Conservation (phyloP, 768 basidiomycete species). For the Pholiota microspora region DNA sequence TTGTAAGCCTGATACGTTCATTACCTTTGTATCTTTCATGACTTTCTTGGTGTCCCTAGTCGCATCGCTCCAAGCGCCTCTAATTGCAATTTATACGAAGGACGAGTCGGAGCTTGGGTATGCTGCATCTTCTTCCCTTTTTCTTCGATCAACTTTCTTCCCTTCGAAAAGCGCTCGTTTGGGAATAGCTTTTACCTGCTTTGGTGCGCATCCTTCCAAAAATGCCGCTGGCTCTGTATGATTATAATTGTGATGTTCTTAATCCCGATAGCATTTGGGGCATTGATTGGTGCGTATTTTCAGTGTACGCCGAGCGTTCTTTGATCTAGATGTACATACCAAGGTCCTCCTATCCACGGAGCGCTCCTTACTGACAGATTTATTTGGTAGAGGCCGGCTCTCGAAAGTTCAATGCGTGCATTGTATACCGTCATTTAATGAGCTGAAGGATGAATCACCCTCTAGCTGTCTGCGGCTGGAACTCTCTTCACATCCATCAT, state of each 20-base stretch:
- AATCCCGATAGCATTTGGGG: not conserved
- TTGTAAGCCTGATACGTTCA: not conserved
- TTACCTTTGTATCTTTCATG: not conserved
- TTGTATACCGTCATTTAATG: not conserved
- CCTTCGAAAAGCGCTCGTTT: not conserved
- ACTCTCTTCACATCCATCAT: no score
- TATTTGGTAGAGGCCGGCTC: slow-evolving; percentile 5
- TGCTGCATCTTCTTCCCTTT: not conserved
- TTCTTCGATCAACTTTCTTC: not conserved
- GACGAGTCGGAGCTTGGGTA: slow-evolving; percentile 4
- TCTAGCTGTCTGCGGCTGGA: no score
- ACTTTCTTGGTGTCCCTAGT: not conserved
- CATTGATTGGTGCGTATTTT: not conserved
- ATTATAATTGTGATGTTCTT: no score
- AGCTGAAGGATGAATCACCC: no score
- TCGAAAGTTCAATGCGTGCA: not conserved
- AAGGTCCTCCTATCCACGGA: slow-evolving; percentile 6
- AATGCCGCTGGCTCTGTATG: no score
- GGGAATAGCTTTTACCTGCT: slow-evolving; percentile 1
- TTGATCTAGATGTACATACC: not conserved
- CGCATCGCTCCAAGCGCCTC: slow-evolving; percentile 3
- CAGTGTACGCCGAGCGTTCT: not conserved
- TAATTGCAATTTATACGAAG: slow-evolving; percentile 3
- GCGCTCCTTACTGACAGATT: slow-evolving; percentile 1
- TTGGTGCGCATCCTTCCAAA: not conserved